Evolutionary conservation across 2,329 filamentous ascomycete species (phyloP), one percentile per base, ranked within the genome.

Genomic region (Stachybotrys echinatus): DNA sequence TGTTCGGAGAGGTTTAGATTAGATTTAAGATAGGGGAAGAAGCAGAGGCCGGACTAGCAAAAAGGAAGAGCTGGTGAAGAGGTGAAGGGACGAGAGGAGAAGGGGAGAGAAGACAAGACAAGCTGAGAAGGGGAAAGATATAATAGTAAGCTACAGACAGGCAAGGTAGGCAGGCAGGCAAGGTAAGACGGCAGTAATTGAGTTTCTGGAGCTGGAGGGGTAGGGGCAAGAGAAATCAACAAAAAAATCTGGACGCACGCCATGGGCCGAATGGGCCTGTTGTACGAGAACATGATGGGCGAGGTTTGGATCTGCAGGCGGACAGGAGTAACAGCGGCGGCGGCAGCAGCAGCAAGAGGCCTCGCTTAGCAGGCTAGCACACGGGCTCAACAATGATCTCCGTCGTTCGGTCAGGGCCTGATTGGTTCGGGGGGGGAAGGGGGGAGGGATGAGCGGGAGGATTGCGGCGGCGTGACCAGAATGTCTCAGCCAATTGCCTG

Each of bases 211-310:
- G 27, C 27, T 34, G 27, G 27, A 34, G 27, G 27, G 27, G 27
- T 34, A 34, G 27, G 14, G 27, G 27, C 27, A 34, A 34, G 14
- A 34, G 14, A 14, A 14, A 34, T 34, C 3, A 14, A 34, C 27
- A 8, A 34, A 34, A 34, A 14, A 34, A 8, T 34, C 10, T 5
- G 27, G 27, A 61, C 68, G 63, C 58, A 71, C 68, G 69, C 65
- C 65, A 71, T 63, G 56, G 61, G 59, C 60, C 58, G 64, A 52
- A 70, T 67, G 55, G 65, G 63, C 51, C 69, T 68, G 49, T 68
- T 65, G 57, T 66, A 67, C 39, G 60, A 61, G 54, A 65, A 69
- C 63, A 67, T 67, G 56, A 50, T 55, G 57, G 37, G 40, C 22
- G 47, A 50, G n/a, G n/a, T n/a, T n/a, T n/a, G n/a, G n/a, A n/a